Evolutionary conservation across 805 yeast genomes (phyloP).

Genomic region (Wickerhamomyces strasburgensis): DNA sequence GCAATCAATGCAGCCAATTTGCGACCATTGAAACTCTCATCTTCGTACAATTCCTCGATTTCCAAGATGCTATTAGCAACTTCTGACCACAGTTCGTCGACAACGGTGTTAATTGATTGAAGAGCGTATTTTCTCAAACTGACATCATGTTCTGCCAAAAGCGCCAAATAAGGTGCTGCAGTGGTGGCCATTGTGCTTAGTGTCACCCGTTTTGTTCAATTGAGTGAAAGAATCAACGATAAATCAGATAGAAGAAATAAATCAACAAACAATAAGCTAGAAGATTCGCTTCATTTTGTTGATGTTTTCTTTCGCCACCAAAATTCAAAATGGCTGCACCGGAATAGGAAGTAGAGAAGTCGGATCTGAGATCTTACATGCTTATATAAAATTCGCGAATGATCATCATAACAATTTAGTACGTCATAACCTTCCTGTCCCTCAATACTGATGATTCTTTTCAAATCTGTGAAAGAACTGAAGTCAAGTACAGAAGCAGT

Average conservation of each 20-base stretch:
- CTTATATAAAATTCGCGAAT: too few relatives aligned
- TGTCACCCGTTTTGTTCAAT: too few relatives aligned
- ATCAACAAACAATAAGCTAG: not conserved
- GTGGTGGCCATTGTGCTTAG: constrained; percentile 32
- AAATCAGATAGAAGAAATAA: too few relatives aligned
- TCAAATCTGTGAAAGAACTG: too few relatives aligned
- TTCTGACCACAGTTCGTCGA: constrained; percentile 95
- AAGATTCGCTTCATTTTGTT: not conserved
- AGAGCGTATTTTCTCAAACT: constrained; percentile 80
- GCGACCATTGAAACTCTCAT: constrained; percentile 68
- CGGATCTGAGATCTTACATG: too few relatives aligned
- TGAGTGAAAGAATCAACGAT: too few relatives aligned
- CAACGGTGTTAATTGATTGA: constrained; percentile 70
- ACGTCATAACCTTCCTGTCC: too few relatives aligned
- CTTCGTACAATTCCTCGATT: constrained; percentile 90
- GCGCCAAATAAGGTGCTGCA: constrained; percentile 89
- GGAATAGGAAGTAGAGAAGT: too few relatives aligned
- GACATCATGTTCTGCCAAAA: constrained; percentile 77
- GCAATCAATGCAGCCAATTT: constrained; percentile 86
- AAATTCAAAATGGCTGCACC: too few relatives aligned
- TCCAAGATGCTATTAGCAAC: constrained; percentile 85
- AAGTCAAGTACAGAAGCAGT: too few relatives aligned
- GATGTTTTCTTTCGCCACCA: not conserved
- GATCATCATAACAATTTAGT: too few relatives aligned
- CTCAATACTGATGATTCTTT: too few relatives aligned